Base-by-base conservation (phyloP, 2,329 filamentous ascomycete genomes). In the Paracorniculantispora psalliotae region DNA sequence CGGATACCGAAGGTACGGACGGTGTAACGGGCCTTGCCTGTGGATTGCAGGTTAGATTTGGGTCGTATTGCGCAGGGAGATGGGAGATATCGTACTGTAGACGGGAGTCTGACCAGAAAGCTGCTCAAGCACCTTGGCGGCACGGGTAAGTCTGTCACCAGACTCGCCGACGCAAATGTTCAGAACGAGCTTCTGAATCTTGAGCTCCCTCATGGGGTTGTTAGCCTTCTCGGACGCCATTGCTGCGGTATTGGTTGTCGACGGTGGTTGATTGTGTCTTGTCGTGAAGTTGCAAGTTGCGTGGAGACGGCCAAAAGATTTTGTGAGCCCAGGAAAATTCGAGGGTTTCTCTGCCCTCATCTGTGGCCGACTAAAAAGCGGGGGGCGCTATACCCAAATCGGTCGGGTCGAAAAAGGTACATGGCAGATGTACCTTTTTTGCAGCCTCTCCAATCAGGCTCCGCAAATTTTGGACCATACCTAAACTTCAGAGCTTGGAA, bases 1-100 rank as follows among this genome's bases (percentile, higher is more conserved):
- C 94, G 93, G 87, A 99, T 99, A 89, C 94, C 94, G 82, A 99
- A 99, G 77, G 93, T 97, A 84, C 94, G 93, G 87, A 99, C 94
- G 71, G 94, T 99, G 89, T 97, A 99, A 77, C 94, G 91, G 80
- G 94, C 94, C 90, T 99, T 99, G 92, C 90, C 90, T 92, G 73
- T 59, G 59, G 60, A 44, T 6, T 13, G 44, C 56, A 62, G 35
- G 46, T 62, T 63, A 66, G 56, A 41, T 30, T 59, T 35, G 37
- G 54, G 52, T 35, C 60, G 55, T 30, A 51, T 30, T 59, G 33
- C n/a, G 21, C 25, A 25, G 64, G 82, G 33, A 19, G n/a, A 28
- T 37, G 15, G 48, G 17, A 5, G 4, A 3, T 43, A 9, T 53
- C 86, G 68, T 86, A 93, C 91, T 96, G 92, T 99, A 99, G 82